A percentile compares a stretch with the other conserved stretches of the same genome.
phyloP scores from a whole-genome alignment of 306 rosid species.

The Vigna angularis region DNA sequence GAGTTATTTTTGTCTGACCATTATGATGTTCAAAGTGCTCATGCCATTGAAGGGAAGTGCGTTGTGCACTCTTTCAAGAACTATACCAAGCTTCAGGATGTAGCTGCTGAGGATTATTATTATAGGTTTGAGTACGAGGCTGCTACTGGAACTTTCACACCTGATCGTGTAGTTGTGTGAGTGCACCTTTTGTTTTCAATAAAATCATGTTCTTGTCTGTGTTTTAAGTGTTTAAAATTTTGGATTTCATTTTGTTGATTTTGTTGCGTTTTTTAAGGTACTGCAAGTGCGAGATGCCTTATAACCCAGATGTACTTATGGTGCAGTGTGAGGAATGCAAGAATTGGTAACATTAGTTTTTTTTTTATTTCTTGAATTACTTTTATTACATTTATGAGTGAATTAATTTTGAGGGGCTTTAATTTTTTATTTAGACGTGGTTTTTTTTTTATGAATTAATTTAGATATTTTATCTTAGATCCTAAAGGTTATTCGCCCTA shows the following conservation, averaged over 20 bases:
- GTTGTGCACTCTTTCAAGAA: conserved; percentile 77
- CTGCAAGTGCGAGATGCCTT: conserved; percentile 95
- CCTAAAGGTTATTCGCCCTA: not conserved
- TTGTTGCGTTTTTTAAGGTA: conserved; percentile 57
- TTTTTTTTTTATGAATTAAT: conserved; percentile 10
- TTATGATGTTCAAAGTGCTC: conserved; percentile 77
- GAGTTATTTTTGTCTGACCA: conserved; percentile 82
- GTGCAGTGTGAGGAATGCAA: conserved; percentile 97
- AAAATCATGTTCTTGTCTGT: not conserved
- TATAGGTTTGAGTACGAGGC: conserved; percentile 91
- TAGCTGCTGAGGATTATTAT: conserved; percentile 80
- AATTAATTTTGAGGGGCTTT: not conserved
- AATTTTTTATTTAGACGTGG: conserved; percentile 7
- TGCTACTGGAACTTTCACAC: conserved; percentile 77
- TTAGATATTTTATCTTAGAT: not conserved
- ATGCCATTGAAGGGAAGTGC: conserved; percentile 84
- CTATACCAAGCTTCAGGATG: conserved; percentile 85
- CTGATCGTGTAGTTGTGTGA: conserved; percentile 92
- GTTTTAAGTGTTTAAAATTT: not conserved
- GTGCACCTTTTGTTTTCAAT: conserved; percentile 25
- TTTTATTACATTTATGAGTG: conserved; percentile 3
- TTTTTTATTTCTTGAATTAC: conserved; percentile 34
- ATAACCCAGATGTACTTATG: conserved; percentile 91
- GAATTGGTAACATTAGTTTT: conserved; percentile 74
- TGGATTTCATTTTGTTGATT: conserved; percentile 1